Base-by-base conservation (phyloP, 805 yeast species). In the Tetrapisispora taiwanensis region DNA sequence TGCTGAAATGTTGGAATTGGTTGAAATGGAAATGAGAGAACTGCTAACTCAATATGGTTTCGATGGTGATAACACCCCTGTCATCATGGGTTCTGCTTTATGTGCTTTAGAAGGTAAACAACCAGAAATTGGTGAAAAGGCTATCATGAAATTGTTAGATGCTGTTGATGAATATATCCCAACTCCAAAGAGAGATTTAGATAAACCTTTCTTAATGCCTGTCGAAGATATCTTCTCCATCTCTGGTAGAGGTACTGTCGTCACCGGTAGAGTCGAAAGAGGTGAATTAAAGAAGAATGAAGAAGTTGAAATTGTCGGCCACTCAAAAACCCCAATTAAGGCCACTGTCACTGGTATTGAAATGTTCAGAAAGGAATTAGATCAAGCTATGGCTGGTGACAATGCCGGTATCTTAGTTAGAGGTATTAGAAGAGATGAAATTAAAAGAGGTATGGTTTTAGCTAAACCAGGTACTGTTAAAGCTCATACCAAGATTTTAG, bases 11-110 rank as follows among this genome's bases (percentile, higher is more conserved):
- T 78, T 92, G 68, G 98, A 92, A 76, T 81, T 92, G 60, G 98
- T 92, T 54, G 98, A 92, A 75, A 92, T 92, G 98, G 98, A 92
- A 76, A 92, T 92, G 98, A 84, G 98, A 74, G 98, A 92, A 67
- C 76, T 92, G 54, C 76, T 92, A 64, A 63, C 80, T 54, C 75
- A 84, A 54, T 92, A 89, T 69, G 97, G 97, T 48, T 92, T 90
- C 56, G 97, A 92, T 63, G 98, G 97, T 72, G 98, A 92, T 63
- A 82, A 90, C 72, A 82, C 95, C 53, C 98, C 98, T 48, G 97
- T 92, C 49, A 72, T 92, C 54, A 89, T 90, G 96, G 98, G 98
- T 59, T 89, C 97, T 59, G 98, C 97, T 55, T 75, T 92, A 60
- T 85, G 95, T 70, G 97, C 98, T 56, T 76, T 92, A 59, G 95